A percentile compares a stretch with the other conserved stretches of the same genome.
phyloP scores from a whole-genome alignment of 2,329 filamentous ascomycete species.

The Aspergillus sp. region DNA sequence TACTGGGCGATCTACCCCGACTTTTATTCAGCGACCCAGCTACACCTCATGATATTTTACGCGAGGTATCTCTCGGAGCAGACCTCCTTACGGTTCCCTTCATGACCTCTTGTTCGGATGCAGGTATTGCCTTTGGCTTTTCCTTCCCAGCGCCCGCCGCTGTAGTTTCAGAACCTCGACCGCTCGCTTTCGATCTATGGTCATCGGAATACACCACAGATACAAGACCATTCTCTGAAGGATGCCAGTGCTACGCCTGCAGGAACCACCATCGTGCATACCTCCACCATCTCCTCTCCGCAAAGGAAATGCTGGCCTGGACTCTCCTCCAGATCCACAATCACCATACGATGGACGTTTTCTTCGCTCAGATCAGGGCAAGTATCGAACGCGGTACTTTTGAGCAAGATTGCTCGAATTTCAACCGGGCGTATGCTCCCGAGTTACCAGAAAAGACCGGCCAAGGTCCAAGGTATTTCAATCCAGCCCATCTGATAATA shows the following conservation, averaged over 20 bases:
- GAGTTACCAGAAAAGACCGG: slow-evolving; percentile 71
- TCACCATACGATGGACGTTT: slow-evolving; percentile 63
- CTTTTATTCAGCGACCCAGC: slow-evolving; percentile 66
- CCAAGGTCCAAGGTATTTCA: slow-evolving; percentile 61
- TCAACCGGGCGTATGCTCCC: slow-evolving; percentile 64
- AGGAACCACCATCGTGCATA: slow-evolving; percentile 79
- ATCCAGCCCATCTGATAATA: not conserved
- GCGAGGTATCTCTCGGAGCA: slow-evolving; percentile 69
- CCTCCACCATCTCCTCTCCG: slow-evolving; percentile 77
- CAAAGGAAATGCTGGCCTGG: slow-evolving; percentile 97
- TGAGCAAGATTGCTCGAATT: slow-evolving; percentile 52
- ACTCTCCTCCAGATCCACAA: slow-evolving; percentile 90
- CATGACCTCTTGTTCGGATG: slow-evolving; percentile 68
- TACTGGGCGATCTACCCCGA: slow-evolving; percentile 62
- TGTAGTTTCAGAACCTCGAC: slow-evolving; percentile 18
- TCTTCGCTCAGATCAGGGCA: slow-evolving; percentile 67
- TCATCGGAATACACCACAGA: slow-evolving; percentile 56
- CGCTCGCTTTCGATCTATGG: slow-evolving; percentile 80
- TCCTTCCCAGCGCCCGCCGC: slow-evolving; percentile 54
- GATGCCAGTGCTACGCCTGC: slow-evolving; percentile 80
- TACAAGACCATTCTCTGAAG: slow-evolving; percentile 55
- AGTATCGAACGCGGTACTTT: slow-evolving; percentile 57
- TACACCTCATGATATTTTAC: slow-evolving; percentile 72
- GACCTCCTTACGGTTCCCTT: slow-evolving; percentile 79
- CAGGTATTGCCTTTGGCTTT: slow-evolving; percentile 79